Base-by-base conservation (phyloP, 2,329 filamentous ascomycete species). In the Xylaria sp. region DNA sequence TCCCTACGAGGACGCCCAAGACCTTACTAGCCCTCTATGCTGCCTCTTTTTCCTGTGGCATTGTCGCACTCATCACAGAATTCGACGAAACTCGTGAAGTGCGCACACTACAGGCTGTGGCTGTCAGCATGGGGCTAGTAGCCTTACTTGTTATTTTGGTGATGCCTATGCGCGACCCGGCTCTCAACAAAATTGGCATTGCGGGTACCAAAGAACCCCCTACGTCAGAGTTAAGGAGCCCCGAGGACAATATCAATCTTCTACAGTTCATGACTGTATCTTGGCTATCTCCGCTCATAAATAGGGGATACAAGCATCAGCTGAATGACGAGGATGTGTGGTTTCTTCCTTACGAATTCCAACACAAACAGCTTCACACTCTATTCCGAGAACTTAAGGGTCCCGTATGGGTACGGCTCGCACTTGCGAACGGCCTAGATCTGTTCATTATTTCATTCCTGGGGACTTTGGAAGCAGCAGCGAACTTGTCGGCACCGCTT, bases 221-320 rank as follows among this genome's bases (percentile, higher is more conserved):
- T 0, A 90, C 86, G 0, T 84, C 81, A 2, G 79, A 84, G 1
- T 81, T 92, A n/a, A 90, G 93, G 64, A 89, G 87, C 46, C 85
- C 94, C 0, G 94, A 97, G 78, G 94, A 97, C 74, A 89, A 92
- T 71, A 79, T 97, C 28, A 92, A 87, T 0, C 83, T 94, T 0
- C 94, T 93, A 87, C 92, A 94, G 73, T 97, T 93, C 81, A 92
- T 95, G 88, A 91, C 89, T 6, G 91, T 97, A 34, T 92, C 89
- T 0, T 97, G 94, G 94, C 91, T 97, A 81, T 83, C 84, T 0
- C 91, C 94, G 0, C 81, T 97, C 7, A 93, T 97, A 13, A 82
- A 83, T 1, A 80, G 89, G 28, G 93, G 91, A 1, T 87, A 84
- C 51, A 82, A 84, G 37, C 84, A 89, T 50, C 91, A 94, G 73